A percentile compares a stretch with the other conserved stretches of the same genome.
These are phyloP conservation scores for Neonectria faginata DNA, from an alignment of 2,329 filamentous ascomycete genomes.

Conservation along the genomic window DNA sequence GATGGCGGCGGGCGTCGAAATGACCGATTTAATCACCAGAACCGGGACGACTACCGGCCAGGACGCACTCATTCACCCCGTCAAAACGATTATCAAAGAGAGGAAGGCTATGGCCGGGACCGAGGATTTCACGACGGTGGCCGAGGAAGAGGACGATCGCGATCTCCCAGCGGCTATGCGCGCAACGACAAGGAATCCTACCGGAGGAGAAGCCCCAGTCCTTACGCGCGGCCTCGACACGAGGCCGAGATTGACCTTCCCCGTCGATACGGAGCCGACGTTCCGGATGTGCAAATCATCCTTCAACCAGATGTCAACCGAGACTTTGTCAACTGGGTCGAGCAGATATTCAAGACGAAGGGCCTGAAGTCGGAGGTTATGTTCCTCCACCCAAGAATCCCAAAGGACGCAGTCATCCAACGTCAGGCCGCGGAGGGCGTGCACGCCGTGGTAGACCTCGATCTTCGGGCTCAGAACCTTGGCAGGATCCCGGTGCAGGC, in stretches of 20 bases:
- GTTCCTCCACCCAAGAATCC: constrained; percentile 80
- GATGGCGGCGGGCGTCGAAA: constrained; percentile 53
- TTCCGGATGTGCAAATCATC: constrained; percentile 91
- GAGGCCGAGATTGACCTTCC: constrained; percentile 76
- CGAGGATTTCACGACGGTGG: constrained; percentile 56
- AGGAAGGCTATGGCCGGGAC: constrained; percentile 69
- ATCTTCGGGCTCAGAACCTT: constrained; percentile 73
- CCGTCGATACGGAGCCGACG: constrained; percentile 76
- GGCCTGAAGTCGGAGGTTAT: constrained; percentile 83
- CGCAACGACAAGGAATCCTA: constrained; percentile 64
- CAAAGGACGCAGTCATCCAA: constrained; percentile 82
- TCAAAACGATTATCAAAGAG: constrained; percentile 66
- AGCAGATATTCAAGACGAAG: constrained; percentile 77
- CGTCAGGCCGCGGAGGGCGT: constrained; percentile 91
- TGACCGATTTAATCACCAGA: constrained; percentile 61
- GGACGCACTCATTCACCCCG: constrained; percentile 69
- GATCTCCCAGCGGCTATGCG: constrained; percentile 67
- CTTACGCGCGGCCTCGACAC: constrained; percentile 62
- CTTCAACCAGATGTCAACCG: constrained; percentile 81
- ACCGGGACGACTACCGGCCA: constrained; percentile 75
- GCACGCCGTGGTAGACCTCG: constrained; percentile 83
- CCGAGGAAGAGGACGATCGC: constrained; percentile 71
- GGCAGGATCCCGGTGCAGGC: constrained; percentile 85
- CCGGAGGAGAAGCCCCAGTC: constrained; percentile 77
- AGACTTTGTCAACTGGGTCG: constrained; percentile 86